Percentiles rank a stretch among this genome's conserved stretches.
phyloP scores from a whole-genome alignment of 345 rosid species.

The Reutealis trisperma region DNA sequence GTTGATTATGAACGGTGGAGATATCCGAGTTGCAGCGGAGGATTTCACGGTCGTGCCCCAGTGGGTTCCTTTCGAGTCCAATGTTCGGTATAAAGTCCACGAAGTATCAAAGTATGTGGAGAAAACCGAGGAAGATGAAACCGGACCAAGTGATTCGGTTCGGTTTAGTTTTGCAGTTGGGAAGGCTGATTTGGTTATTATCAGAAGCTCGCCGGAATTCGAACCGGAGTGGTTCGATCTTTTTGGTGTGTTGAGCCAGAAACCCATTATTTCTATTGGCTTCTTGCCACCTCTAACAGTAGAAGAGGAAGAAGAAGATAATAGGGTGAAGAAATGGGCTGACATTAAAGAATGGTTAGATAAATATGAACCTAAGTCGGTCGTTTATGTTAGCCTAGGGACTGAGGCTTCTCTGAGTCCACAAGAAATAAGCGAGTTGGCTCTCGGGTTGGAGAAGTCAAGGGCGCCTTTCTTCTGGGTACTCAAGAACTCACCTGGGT shows the following conservation, averaged over 20 bases:
- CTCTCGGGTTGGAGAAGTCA: conserved; percentile 51
- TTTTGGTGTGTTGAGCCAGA: conserved; percentile 28
- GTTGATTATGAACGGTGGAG: conserved; percentile 10
- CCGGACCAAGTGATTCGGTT: conserved; percentile 42
- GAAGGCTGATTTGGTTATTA: conserved; percentile 40
- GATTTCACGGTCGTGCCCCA: conserved; percentile 33
- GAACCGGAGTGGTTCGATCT: conserved; percentile 60
- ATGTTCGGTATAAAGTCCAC: conserved; percentile 20
- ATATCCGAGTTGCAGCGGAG: conserved; percentile 18
- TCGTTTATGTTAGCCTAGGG: conserved; percentile 52
- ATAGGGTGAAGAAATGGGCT: conserved; percentile 26
- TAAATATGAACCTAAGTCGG: conserved; percentile 36
- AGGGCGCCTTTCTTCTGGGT: conserved; percentile 50
- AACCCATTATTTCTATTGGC: conserved; percentile 48
- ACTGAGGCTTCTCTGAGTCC: conserved; percentile 38
- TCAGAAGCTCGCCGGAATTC: conserved; percentile 44
- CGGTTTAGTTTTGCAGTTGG: conserved; percentile 40
- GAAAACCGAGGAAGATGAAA: conserved; percentile 41
- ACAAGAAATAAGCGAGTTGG: conserved; percentile 39
- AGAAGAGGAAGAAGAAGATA: conserved; percentile 22
- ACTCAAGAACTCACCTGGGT: conserved; percentile 18
- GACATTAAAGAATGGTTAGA: conserved; percentile 42
- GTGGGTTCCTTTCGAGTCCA: conserved; percentile 35
- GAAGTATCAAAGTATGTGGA: conserved; percentile 43
- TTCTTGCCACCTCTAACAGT: conserved; percentile 38